A percentile compares a stretch with the other conserved stretches of the same genome.
phyloP scores from a whole-genome alignment of 345 rosid species.

The Aquilaria sinensis region DNA sequence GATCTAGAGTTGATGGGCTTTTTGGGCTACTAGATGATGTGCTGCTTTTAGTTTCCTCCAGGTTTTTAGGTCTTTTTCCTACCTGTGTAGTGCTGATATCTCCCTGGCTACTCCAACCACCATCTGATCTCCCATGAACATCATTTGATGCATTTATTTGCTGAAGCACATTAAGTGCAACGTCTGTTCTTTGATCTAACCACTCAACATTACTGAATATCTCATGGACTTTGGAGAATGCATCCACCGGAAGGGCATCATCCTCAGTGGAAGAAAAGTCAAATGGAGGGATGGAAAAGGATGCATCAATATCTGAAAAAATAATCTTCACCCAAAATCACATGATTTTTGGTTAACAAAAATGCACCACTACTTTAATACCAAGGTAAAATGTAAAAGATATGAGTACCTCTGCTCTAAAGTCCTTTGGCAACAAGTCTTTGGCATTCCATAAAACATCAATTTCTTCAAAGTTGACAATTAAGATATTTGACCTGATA shows the following conservation, averaged over 20 bases:
- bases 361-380: conserved; percentile 5
- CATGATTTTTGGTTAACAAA: conserved; percentile 17
- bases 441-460: conserved; percentile 79
- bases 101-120: conserved; percentile 16
- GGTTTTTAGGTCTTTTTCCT: conserved; percentile 34
- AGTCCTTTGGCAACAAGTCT: conserved; percentile 77
- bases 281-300: conserved; percentile 53
- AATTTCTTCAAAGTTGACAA: conserved; percentile 87
- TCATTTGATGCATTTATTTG: conserved; percentile 53
- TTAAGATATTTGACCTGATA: conserved; percentile 90
- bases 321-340: conserved; percentile 58
- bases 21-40: conserved; percentile 26
- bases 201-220: conserved; percentile 82
- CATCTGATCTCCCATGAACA: conserved; percentile 39
- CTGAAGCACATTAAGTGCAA: conserved; percentile 69
- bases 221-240: conserved; percentile 89
- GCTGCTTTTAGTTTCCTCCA: conserved; percentile 28
- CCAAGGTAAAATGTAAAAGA: conserved; percentile 11
- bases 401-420: conserved; percentile 82
- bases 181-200: conserved; percentile 62
- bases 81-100: conserved; percentile 32
- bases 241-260: conserved; percentile 87
- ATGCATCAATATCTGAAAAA: conserved; percentile 92
- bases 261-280: conserved; percentile 67
- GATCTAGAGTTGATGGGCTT: conserved; percentile 24